Conservation (phyloP, 306 rosid genomes). For the Adenanthera pavonina region DNA sequence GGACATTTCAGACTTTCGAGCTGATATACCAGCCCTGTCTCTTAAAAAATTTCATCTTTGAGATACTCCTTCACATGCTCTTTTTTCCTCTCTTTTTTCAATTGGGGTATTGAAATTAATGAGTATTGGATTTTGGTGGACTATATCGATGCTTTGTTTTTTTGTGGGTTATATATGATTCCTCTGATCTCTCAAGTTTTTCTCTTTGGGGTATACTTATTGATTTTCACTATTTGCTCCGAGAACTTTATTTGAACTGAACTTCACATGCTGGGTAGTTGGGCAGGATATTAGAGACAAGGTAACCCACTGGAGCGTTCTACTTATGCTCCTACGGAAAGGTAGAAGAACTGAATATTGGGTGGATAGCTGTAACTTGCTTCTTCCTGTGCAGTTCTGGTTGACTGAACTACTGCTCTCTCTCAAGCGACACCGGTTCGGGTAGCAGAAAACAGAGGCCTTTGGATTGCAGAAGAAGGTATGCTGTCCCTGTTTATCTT, state of each 20-base stretch:
- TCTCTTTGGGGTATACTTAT: background rate
- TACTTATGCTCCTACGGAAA: background rate
- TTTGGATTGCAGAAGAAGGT: background rate
- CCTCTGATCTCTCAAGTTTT: background rate
- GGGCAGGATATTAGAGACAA: background rate
- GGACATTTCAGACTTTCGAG: background rate
- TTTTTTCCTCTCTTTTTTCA: background rate
- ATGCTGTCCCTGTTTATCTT: background rate
- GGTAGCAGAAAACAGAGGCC: constrained; percentile 1
- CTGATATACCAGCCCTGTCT: background rate
- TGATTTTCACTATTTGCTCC: background rate
- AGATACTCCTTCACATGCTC: constrained; percentile 31
- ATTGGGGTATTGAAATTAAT: background rate
- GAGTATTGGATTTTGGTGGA: background rate
- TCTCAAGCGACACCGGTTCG: background rate
- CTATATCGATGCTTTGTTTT: background rate
- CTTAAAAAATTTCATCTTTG: background rate
- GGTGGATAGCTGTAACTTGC: background rate
- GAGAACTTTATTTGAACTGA: background rate
- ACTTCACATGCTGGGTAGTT: background rate
- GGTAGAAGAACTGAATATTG: background rate
- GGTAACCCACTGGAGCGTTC: background rate
- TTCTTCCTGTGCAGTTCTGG: background rate
- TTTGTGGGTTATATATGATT: background rate
- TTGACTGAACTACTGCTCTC: constrained; percentile 6